Percentiles rank a stretch among this genome's conserved stretches.
Evolutionary conservation across 805 yeast genomes (phyloP).

Genomic region (Suhomyces kilbournensis): DNA sequence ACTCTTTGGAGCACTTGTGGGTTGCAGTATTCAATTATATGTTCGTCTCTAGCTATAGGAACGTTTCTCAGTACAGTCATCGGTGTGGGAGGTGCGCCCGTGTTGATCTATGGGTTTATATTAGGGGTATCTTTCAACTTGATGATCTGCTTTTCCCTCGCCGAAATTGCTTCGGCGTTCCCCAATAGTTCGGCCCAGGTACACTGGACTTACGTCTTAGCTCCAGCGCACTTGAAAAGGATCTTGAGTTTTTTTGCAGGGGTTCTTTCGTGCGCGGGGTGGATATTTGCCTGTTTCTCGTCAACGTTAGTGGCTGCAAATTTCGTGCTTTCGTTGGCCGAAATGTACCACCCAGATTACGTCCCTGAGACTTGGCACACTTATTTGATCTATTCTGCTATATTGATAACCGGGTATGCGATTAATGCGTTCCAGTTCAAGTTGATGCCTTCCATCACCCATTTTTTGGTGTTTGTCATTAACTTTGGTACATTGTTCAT

Average conservation of each 20-base stretch:
- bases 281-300: constrained; percentile 21
- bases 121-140: constrained; percentile 16
- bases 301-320: constrained; percentile 15
- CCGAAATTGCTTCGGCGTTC: constrained; percentile 32
- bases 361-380: constrained; percentile 16
- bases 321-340: constrained; percentile 15
- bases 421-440: constrained; percentile 7
- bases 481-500: constrained; percentile 24
- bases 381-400: constrained; percentile 14
- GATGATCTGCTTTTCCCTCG: constrained; percentile 17
- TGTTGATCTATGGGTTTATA: constrained; percentile 18
- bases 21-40: constrained; percentile 17
- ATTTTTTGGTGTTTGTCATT: constrained; percentile 17
- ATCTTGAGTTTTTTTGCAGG: constrained; percentile 29
- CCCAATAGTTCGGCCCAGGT: constrained; percentile 34
- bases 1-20: constrained; percentile 16
- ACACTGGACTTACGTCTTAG: constrained; percentile 31
- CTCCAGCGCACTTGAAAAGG: constrained; percentile 20
- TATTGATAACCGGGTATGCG: constrained; percentile 3
- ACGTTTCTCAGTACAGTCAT: constrained; percentile 19
- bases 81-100: constrained; percentile 23
- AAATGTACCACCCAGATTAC: constrained; percentile 16
- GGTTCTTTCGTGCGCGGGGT: constrained; percentile 23
- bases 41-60: constrained; percentile 20
- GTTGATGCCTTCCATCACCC: constrained; percentile 13